These are phyloP conservation scores for Tetradesmus obliquus DNA, from an alignment of 139 green algal species.

Conservation along the genomic window DNA sequence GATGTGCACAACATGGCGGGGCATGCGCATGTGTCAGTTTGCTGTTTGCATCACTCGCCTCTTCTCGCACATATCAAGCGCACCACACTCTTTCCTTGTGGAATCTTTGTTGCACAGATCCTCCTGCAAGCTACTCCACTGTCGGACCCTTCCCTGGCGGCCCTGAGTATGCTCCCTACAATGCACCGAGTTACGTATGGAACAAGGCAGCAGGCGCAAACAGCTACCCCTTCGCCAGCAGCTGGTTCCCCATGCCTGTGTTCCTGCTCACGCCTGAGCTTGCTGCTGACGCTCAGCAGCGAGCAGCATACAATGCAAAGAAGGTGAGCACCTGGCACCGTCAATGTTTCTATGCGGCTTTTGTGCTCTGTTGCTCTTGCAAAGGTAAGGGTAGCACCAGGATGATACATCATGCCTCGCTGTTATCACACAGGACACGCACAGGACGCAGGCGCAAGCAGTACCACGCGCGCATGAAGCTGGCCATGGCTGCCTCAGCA, in stretches of 20 bases:
- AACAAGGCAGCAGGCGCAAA: slow-evolving; percentile 52
- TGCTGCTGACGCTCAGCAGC: slow-evolving; percentile 34
- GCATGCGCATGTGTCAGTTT: background rate
- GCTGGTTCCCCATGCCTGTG: slow-evolving; percentile 51
- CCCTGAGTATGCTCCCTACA: slow-evolving; percentile 53
- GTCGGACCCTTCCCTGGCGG: slow-evolving; percentile 44
- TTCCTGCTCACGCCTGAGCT: slow-evolving; percentile 41
- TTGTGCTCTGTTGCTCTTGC: background rate
- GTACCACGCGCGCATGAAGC: slow-evolving; percentile 60
- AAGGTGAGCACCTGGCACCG: slow-evolving; percentile 7
- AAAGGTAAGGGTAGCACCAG: too few relatives aligned
- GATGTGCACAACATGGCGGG: background rate
- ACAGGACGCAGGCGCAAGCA: background rate
- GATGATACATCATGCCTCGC: too few relatives aligned
- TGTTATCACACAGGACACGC: too few relatives aligned
- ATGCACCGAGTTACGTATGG: slow-evolving; percentile 47
- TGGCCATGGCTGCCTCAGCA: slow-evolving; percentile 59
- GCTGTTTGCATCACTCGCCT: too few relatives aligned
- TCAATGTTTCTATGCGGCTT: background rate
- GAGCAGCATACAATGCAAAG: slow-evolving; percentile 59
- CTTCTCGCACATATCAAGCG: too few relatives aligned
- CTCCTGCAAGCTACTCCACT: slow-evolving; percentile 17
- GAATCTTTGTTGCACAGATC: background rate
- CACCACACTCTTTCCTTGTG: background rate
- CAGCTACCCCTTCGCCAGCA: background rate